A percentile compares a stretch with the other conserved stretches of the same genome.
Conservation (phyloP, 345 rosid genomes). For the Euphorbia pulcherrima region DNA sequence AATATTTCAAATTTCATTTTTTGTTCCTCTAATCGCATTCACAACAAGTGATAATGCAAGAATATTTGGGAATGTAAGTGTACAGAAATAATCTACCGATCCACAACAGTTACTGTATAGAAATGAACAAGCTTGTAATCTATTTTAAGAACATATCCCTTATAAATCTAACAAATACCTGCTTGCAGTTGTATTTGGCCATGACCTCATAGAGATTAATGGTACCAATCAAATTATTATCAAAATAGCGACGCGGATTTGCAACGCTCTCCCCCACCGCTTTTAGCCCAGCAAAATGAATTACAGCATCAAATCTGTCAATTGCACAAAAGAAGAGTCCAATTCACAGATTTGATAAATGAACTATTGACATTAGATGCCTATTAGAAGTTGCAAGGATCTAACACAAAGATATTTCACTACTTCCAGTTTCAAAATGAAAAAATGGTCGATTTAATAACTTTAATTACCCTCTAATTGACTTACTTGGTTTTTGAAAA, state of each 20-base stretch:
- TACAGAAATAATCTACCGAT: neutral
- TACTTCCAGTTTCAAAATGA: too few species aligned
- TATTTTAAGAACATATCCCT: neutral
- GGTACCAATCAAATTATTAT: slow-evolving; percentile 70
- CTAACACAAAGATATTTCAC: too few species aligned
- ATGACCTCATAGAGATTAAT: slow-evolving; percentile 65
- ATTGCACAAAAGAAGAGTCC: slow-evolving; percentile 8
- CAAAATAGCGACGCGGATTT: slow-evolving; percentile 78
- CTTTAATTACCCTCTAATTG: too few species aligned
- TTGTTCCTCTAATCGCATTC: too few species aligned
- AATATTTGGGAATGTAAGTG: too few species aligned
- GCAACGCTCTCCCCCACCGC: slow-evolving; percentile 88
- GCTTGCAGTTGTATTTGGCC: slow-evolving; percentile 72
- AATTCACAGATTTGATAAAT: too few species aligned
- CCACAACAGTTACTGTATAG: neutral
- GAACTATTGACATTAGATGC: too few species aligned
- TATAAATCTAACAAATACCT: slow-evolving; percentile 28
- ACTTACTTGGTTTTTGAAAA: slow-evolving; percentile 62
- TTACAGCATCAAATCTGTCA: slow-evolving; percentile 82
- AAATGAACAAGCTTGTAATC: neutral
- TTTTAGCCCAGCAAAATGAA: slow-evolving; percentile 92
- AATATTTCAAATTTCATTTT: too few species aligned
- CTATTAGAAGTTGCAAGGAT: too few species aligned
- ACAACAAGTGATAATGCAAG: too few species aligned
- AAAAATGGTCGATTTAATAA: too few species aligned